Evolutionary conservation across 2,329 filamentous ascomycete genomes (phyloP).

Genomic region (Claviceps maximensis): DNA sequence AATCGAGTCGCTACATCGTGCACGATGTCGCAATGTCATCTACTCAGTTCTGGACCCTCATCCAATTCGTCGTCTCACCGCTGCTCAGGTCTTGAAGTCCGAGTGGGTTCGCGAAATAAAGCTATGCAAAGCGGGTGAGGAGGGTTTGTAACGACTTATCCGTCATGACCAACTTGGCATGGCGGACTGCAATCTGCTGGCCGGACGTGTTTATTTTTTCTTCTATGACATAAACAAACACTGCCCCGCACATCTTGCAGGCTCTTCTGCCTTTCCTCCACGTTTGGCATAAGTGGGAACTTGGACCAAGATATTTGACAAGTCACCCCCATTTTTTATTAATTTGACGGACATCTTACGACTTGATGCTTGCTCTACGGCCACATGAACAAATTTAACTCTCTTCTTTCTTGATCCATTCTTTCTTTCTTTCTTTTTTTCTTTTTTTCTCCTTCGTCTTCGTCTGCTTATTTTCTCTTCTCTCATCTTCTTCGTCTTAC

Average conservation of each 20-base stretch:
- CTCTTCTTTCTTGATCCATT: too few species aligned
- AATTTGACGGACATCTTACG: constrained; percentile 5
- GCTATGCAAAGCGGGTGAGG: constrained; percentile 89
- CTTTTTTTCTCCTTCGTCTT: constrained; percentile 3
- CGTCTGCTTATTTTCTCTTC: not conserved
- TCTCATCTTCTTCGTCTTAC: not conserved
- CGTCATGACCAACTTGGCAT: constrained; percentile 16
- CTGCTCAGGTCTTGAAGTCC: constrained; percentile 91
- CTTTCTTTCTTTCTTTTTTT: not conserved
- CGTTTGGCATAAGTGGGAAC: constrained; percentile 7
- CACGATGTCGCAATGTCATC: constrained; percentile 94
- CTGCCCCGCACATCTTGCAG: constrained; percentile 13
- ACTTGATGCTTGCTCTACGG: constrained; percentile 8
- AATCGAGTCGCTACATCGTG: constrained; percentile 87
- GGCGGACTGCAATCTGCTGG: constrained; percentile 16
- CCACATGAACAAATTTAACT: not conserved
- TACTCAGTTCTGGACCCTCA: constrained; percentile 97
- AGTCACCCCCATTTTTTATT: constrained; percentile 3
- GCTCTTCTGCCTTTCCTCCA: constrained; percentile 7
- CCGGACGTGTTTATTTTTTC: constrained; percentile 3
- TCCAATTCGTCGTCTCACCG: constrained; percentile 80
- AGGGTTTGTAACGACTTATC: constrained; percentile 56
- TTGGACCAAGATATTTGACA: constrained; percentile 4
- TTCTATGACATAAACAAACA: too few species aligned
- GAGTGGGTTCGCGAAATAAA: constrained; percentile 98